phyloP scores from a whole-genome alignment of 2,329 filamentous ascomycete genomes.

The Cercospora zeina region DNA sequence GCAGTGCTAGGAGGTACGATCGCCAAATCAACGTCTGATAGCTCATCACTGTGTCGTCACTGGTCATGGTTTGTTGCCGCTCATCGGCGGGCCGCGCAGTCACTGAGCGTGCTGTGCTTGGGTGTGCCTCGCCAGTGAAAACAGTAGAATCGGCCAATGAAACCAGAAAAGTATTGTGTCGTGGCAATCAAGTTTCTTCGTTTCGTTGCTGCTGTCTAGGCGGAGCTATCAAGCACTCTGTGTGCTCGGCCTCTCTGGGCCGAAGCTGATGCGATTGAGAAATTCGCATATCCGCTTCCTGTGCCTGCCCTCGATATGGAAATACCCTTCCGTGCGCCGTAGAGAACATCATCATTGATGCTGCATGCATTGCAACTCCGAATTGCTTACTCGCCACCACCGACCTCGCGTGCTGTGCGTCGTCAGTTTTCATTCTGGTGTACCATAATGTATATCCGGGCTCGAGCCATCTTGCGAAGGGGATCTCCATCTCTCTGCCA shows the following conservation, averaged over 20 bases:
- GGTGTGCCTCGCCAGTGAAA: background rate
- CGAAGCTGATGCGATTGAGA: slow-evolving; percentile 16
- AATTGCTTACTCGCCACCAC: slow-evolving; percentile 25
- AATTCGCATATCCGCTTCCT: slow-evolving; percentile 20
- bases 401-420: slow-evolving; percentile 22
- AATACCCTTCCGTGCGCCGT: slow-evolving; percentile 22
- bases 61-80: background rate
- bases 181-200: slow-evolving; percentile 25
- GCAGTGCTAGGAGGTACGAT: background rate
- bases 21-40: background rate
- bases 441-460: background rate
- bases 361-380: slow-evolving; percentile 17
- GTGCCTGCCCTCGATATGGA: slow-evolving; percentile 15
- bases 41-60: background rate
- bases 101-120: background rate
- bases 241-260: slow-evolving; percentile 19
- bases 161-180: background rate
- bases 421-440: slow-evolving; percentile 9
- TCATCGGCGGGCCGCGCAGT: background rate
- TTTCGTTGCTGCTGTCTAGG: slow-evolving; percentile 27
- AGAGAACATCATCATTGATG: slow-evolving; percentile 19
- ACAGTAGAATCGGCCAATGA: background rate
- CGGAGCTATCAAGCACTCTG: slow-evolving; percentile 23
- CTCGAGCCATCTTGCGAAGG: background rate
- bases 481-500: background rate